phyloP scores from a whole-genome alignment of 352 stramenopile species.

The Globisporangium nunn region DNA sequence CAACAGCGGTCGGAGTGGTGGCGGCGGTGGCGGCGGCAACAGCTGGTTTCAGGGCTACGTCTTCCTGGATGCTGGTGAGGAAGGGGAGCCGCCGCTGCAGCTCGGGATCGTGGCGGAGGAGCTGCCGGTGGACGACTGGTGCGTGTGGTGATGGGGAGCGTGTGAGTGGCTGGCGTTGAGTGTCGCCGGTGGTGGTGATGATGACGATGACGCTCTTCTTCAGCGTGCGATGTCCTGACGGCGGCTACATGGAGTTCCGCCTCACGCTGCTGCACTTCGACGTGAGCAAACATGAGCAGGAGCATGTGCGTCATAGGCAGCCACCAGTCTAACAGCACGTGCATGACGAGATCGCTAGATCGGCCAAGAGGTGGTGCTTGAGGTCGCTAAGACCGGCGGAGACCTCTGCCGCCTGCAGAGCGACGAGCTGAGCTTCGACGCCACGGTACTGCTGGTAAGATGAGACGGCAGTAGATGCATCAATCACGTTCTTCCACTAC shows the following conservation, averaged over 20 bases:
- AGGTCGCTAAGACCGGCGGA: slow-evolving; percentile 53
- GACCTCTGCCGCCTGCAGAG: slow-evolving; percentile 45
- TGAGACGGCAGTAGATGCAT: too few relatives aligned
- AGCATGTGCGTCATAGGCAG: not conserved
- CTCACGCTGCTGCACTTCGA: slow-evolving; percentile 57
- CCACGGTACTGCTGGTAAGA: slow-evolving; percentile 27
- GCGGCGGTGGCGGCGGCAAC: slow-evolving; percentile 10
- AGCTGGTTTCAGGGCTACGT: slow-evolving; percentile 65
- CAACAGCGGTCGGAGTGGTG: slow-evolving; percentile 1
- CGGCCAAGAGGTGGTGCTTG: slow-evolving; percentile 27
- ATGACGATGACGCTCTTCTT: too few relatives aligned
- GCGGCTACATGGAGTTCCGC: slow-evolving; percentile 56
- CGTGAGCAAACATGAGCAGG: slow-evolving; percentile 7
- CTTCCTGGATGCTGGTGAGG: slow-evolving; percentile 24
- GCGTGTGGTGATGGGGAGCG: slow-evolving; percentile 1
- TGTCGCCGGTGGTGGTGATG: not conserved
- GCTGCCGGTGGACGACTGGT: slow-evolving; percentile 58
- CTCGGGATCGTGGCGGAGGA: slow-evolving; percentile 54
- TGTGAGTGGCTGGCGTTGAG: not conserved
- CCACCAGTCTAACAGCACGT: not conserved
- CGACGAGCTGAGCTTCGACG: slow-evolving; percentile 35
- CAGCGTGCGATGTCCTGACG: slow-evolving; percentile 53
- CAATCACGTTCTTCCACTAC: not conserved
- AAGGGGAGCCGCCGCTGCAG: slow-evolving; percentile 16
- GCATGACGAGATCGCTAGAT: slow-evolving; percentile 1